A percentile compares a stretch with the other conserved stretches of the same genome.
phyloP scores from a whole-genome alignment of 352 stramenopile species.

The Pythium brassicae region DNA sequence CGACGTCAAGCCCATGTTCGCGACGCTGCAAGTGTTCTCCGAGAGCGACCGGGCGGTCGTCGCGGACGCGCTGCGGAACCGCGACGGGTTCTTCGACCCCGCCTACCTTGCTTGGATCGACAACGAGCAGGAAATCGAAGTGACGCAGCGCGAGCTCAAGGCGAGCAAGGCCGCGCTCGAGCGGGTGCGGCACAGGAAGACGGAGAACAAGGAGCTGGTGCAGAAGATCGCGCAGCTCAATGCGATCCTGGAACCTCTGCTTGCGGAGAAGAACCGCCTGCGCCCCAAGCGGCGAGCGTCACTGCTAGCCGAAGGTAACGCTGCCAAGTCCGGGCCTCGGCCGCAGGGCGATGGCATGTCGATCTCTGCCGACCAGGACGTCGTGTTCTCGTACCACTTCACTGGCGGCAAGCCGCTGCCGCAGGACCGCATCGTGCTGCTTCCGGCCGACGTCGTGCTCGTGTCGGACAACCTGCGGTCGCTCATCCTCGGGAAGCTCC shows the following conservation, averaged over 20 bases:
- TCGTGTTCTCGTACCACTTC: conserved; percentile 37
- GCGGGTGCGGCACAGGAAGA: conserved; percentile 20
- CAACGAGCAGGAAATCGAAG: conserved; percentile 34
- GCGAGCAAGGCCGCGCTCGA: conserved; percentile 2
- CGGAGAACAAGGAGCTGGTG: conserved; percentile 7
- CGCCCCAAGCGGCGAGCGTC: not conserved
- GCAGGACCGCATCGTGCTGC: conserved; percentile 33
- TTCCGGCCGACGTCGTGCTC: conserved; percentile 41
- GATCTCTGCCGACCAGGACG: conserved; percentile 11
- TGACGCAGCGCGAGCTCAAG: conserved; percentile 20
- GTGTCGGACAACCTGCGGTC: conserved; percentile 39
- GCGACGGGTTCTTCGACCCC: conserved; percentile 22
- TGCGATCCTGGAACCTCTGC: not conserved
- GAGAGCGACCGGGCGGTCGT: conserved; percentile 20
- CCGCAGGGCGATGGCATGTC: not conserved
- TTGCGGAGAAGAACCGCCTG: not conserved
- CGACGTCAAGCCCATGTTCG: conserved; percentile 40
- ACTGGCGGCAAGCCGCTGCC: conserved; percentile 16
- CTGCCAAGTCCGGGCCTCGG: not conserved
- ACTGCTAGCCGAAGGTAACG: not conserved
- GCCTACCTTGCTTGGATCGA: conserved; percentile 17
- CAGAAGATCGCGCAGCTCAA: conserved; percentile 19
- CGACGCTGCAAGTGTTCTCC: conserved; percentile 28
- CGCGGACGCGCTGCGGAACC: conserved; percentile 12
- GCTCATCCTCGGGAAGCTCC: conserved; percentile 43